Percentiles rank a stretch among this genome's conserved stretches.
Conservation (phyloP, 2,329 filamentous ascomycete genomes). For the Amylocarpus encephaloides region DNA sequence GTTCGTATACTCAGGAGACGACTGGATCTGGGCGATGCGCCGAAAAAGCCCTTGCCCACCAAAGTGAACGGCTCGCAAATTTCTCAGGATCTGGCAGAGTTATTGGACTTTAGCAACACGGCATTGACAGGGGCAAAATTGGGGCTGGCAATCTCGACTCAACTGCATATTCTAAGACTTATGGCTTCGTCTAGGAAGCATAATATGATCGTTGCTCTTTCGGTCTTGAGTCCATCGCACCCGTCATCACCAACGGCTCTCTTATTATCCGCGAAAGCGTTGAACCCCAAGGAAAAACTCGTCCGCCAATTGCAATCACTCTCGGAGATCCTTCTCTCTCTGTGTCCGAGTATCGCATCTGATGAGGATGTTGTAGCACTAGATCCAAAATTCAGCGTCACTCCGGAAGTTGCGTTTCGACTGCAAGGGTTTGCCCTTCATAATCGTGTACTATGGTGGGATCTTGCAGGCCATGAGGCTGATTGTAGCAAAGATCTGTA, state of each 20-base stretch:
- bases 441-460: constrained; percentile 60
- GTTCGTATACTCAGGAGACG: constrained; percentile 58
- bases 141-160: constrained; percentile 53
- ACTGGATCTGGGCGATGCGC: constrained; percentile 42
- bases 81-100: constrained; percentile 45
- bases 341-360: constrained; percentile 61
- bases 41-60: constrained; percentile 23
- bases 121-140: constrained; percentile 40
- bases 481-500: constrained; percentile 58
- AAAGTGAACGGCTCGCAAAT: constrained; percentile 33
- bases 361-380: constrained; percentile 52
- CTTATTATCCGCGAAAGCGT: constrained; percentile 34
- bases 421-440: constrained; percentile 59
- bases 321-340: constrained; percentile 56
- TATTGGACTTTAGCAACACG: constrained; percentile 54
- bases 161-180: constrained; percentile 59
- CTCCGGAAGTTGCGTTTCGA: constrained; percentile 52
- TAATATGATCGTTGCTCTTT: constrained; percentile 50
- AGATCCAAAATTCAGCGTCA: constrained; percentile 48
- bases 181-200: constrained; percentile 55
- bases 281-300: constrained; percentile 48
- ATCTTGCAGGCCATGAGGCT: constrained; percentile 50
- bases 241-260: constrained; percentile 56
- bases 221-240: constrained; percentile 47
- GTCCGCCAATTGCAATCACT: constrained; percentile 61